A percentile compares a stretch with the other conserved stretches of the same genome.
Evolutionary conservation across 2,329 filamentous ascomycete genomes (phyloP).

Genomic region (Atkinsonella hypoxylon): DNA sequence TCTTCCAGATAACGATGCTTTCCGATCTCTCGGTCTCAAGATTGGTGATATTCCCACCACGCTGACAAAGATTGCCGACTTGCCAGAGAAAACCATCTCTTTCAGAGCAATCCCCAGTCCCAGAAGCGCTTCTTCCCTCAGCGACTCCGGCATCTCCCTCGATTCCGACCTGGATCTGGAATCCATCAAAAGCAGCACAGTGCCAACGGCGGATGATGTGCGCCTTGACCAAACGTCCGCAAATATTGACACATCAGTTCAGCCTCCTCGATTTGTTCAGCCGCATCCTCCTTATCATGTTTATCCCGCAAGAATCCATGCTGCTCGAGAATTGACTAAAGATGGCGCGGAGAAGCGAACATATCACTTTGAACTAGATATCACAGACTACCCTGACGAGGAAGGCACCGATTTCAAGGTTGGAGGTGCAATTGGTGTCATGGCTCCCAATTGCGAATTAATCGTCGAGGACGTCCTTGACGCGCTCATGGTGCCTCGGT

Average conservation of each 20-base stretch:
- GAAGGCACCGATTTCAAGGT: slow-evolving; percentile 87
- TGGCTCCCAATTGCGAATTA: slow-evolving; percentile 68
- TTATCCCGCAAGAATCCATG: slow-evolving; percentile 77
- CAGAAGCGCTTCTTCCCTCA: slow-evolving; percentile 25
- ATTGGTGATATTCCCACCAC: slow-evolving; percentile 62
- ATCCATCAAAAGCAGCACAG: slow-evolving; percentile 11
- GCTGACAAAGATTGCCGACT: slow-evolving; percentile 56
- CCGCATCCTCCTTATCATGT: slow-evolving; percentile 90
- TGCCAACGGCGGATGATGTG: slow-evolving; percentile 17
- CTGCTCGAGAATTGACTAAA: slow-evolving; percentile 75
- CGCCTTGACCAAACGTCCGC: slow-evolving; percentile 11
- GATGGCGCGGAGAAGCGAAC: slow-evolving; percentile 90
- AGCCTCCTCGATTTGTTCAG: slow-evolving; percentile 82
- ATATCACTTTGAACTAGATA: slow-evolving; percentile 93
- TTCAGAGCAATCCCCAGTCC: slow-evolving; percentile 45
- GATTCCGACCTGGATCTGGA: slow-evolving; percentile 23
- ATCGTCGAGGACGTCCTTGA: slow-evolving; percentile 79
- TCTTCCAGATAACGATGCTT: slow-evolving; percentile 74
- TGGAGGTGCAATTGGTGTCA: slow-evolving; percentile 87
- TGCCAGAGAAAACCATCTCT: slow-evolving; percentile 66
- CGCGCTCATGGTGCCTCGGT: slow-evolving; percentile 66
- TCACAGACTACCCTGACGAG: slow-evolving; percentile 86
- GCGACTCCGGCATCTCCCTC: slow-evolving; percentile 37
- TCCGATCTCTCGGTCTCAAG: slow-evolving; percentile 63
- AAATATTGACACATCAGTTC: slow-evolving; percentile 44